A percentile compares a stretch with the other conserved stretches of the same genome.
These are phyloP conservation scores for Stagonosporopsis cucurbitacearum DNA, from an alignment of 2,329 filamentous ascomycete genomes.

Conservation along the genomic window DNA sequence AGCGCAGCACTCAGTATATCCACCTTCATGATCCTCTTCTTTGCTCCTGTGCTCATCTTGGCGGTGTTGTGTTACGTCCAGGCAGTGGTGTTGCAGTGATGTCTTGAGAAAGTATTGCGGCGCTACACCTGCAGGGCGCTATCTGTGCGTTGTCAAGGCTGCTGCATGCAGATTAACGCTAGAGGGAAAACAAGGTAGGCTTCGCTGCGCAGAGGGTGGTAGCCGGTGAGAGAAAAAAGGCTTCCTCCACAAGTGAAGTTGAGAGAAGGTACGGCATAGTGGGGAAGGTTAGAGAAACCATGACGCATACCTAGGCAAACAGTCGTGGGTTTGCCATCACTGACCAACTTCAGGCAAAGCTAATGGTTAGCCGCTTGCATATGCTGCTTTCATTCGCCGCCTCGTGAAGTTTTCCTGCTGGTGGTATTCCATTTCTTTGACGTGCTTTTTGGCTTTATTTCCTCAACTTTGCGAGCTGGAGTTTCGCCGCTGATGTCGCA, in stretches of 20 bases:
- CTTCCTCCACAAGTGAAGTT: neutral
- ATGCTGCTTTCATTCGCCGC: slow-evolving; percentile 3
- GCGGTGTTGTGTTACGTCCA: slow-evolving; percentile 22
- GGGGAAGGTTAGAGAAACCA: slow-evolving; percentile 21
- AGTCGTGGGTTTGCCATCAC: slow-evolving; percentile 14
- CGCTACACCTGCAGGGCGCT: slow-evolving; percentile 13
- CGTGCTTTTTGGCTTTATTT: no score
- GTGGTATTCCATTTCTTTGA: neutral
- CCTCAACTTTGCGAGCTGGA: neutral
- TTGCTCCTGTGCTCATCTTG: slow-evolving; percentile 47
- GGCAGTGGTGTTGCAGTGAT: slow-evolving; percentile 12
- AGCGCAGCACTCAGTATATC: slow-evolving; percentile 6
- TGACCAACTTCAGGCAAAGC: slow-evolving; percentile 18
- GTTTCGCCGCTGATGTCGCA: neutral
- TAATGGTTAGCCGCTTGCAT: slow-evolving; percentile 11
- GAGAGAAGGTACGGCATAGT: slow-evolving; percentile 7
- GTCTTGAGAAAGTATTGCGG: slow-evolving; percentile 16
- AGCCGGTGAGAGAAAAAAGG: neutral
- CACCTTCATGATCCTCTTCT: slow-evolving; percentile 58
- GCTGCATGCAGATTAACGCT: slow-evolving; percentile 1
- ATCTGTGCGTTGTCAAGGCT: slow-evolving; percentile 13
- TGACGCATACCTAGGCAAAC: slow-evolving; percentile 24
- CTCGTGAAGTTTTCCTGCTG: neutral
- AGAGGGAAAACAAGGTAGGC: neutral
- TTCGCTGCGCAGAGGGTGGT: slow-evolving; percentile 10